Evolutionary conservation across 75 land plant species (phyloP), one percentile per base, ranked within the genome.

Genomic region (Isoetes taiwanensis): DNA sequence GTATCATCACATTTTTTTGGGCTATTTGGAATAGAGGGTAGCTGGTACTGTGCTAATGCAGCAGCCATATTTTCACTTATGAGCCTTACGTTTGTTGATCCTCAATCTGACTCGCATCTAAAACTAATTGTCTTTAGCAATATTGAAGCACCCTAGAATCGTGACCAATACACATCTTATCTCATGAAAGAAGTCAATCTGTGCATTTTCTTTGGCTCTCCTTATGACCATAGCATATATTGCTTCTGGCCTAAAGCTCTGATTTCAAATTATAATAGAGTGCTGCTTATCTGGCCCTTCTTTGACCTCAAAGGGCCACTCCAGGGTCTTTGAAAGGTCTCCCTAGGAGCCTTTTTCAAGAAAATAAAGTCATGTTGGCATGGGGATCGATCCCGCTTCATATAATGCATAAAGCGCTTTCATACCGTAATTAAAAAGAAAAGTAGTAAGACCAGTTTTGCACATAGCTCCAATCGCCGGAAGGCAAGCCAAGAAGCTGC

Each of bases 1-100:
- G 41, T 28, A 64, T 12, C n/a, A 64, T 37, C 3, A 64, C 65
- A 3, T 65, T 41, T 12, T n/a, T 48, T 58, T 3, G 9, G 26
- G 1, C 21, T 52, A 52, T 37, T 14, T 37, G 39, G 14, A 14
- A 10, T 14, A 9, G 39, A 37, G 9, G 39, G n/a, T n/a, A n/a
- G n/a, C n/a, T n/a, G n/a, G n/a, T n/a, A n/a, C n/a, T n/a, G 14
- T 37, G 9, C 14, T 10, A 37, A 14, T 10, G 39, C 39, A 10
- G 39, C 39, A 37, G 39, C 39, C 9, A 10, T 37, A 37, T 37
- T 10, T 30, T 32, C 25, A 2, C n/a, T n/a, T n/a, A n/a, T n/a
- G n/a, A n/a, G n/a, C n/a, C n/a, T n/a, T 2, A 58, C 41, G 11
- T 23, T 46, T 3, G 34, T 42, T 1, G 39, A 35, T 0, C 60